phyloP scores from a whole-genome alignment of 306 rosid genomes.

The Cicer yamashitae region DNA sequence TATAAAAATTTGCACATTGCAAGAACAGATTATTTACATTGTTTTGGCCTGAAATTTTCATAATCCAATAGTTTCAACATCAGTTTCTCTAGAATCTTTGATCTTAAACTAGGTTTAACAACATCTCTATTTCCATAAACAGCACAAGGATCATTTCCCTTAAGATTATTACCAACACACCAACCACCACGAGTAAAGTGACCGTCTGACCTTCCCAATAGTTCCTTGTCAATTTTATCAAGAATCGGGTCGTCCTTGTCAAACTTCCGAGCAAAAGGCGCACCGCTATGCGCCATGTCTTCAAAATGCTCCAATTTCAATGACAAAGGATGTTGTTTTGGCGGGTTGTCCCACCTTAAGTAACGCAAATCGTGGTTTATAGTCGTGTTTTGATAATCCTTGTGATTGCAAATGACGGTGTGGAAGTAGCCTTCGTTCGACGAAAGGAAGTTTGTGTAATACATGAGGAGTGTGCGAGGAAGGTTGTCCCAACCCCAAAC shows the following conservation, averaged over 20 bases:
- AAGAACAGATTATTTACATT: slow-evolving; percentile 64
- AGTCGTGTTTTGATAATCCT: slow-evolving; percentile 89
- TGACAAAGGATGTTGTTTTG: slow-evolving; percentile 66
- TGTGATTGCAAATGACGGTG: slow-evolving; percentile 84
- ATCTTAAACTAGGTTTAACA: slow-evolving; percentile 65
- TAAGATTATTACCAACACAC: slow-evolving; percentile 59
- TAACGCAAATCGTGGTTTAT: slow-evolving; percentile 81
- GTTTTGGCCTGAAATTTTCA: slow-evolving; percentile 79
- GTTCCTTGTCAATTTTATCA: slow-evolving; percentile 66
- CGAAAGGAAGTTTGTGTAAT: slow-evolving; percentile 76
- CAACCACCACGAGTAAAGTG: slow-evolving; percentile 76
- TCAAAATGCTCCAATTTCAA: slow-evolving; percentile 65
- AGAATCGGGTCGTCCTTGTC: slow-evolving; percentile 72
- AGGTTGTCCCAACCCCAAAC: slow-evolving; percentile 95
- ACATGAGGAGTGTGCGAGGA: slow-evolving; percentile 89
- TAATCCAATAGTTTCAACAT: slow-evolving; percentile 72
- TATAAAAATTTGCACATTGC: slow-evolving; percentile 8
- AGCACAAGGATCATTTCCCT: slow-evolving; percentile 58
- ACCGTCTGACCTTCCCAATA: slow-evolving; percentile 60
- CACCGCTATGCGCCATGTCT: slow-evolving; percentile 74
- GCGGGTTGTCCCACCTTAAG: slow-evolving; percentile 75
- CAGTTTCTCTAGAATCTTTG: slow-evolving; percentile 77
- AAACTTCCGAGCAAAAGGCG: slow-evolving; percentile 74
- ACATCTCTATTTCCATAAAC: slow-evolving; percentile 61
- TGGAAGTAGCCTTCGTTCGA: slow-evolving; percentile 94